These are phyloP conservation scores for Cryptococcus sp. DNA, from an alignment of 1,284 basidiomycete genomes.

Conservation along the genomic window DNA sequence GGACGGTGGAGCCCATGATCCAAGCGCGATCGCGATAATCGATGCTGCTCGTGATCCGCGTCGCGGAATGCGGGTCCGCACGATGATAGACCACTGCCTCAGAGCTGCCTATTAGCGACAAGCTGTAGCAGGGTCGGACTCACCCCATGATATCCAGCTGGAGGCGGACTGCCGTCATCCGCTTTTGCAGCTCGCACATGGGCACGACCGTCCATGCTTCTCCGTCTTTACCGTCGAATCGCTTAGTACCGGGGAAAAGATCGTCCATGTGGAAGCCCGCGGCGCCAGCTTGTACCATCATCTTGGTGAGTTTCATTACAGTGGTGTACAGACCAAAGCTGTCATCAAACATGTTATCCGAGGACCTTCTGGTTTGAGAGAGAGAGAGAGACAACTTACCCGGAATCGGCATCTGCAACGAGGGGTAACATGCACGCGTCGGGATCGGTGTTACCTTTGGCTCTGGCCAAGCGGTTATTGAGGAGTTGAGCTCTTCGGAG, in stretches of 20 bases:
- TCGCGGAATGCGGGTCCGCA: constrained; percentile 86
- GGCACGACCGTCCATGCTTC: constrained; percentile 18
- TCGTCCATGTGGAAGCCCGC: constrained; percentile 27
- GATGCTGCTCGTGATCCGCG: constrained; percentile 78
- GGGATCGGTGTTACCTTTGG: not conserved
- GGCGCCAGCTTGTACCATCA: constrained; percentile 21
- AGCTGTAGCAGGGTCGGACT: not conserved
- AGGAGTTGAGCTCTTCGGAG: constrained; percentile 17
- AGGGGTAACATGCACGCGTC: constrained; percentile 17
- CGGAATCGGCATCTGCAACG: constrained; percentile 38
- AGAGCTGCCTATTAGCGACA: constrained; percentile 47
- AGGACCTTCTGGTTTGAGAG: no score
- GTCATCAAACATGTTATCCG: constrained; percentile 6
- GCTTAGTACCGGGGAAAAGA: constrained; percentile 18
- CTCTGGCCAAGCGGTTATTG: constrained; percentile 8
- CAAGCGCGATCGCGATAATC: constrained; percentile 72
- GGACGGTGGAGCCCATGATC: constrained; percentile 70
- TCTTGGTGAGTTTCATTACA: constrained; percentile 56
- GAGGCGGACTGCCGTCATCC: constrained; percentile 14
- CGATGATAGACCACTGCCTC: constrained; percentile 87
- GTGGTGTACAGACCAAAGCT: constrained; percentile 55
- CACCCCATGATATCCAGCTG: constrained; percentile 27
- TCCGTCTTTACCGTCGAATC: constrained; percentile 18
- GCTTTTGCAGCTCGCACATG: constrained; percentile 9
- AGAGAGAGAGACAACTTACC: constrained; percentile 18